A percentile compares a stretch with the other conserved stretches of the same genome.
Evolutionary conservation across 2,329 filamentous ascomycete genomes (phyloP).

Genomic region (Sporothrix inflata): DNA sequence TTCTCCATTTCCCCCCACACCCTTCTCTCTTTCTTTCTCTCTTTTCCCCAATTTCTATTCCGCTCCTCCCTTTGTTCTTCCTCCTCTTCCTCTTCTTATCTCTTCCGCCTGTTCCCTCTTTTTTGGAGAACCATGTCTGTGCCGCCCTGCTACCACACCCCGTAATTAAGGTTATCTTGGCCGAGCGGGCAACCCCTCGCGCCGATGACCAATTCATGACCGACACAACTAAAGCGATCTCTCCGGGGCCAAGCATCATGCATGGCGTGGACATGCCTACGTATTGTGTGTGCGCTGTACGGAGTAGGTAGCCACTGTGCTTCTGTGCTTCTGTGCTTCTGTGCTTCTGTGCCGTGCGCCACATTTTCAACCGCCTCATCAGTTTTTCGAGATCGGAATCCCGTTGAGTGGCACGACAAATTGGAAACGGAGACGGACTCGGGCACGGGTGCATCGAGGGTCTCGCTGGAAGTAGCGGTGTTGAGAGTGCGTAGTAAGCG

Average conservation of each 20-base stretch:
- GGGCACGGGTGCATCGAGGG: not conserved
- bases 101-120: no score
- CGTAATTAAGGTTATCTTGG: not conserved
- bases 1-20: no score
- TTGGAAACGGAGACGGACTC: conserved; percentile 16
- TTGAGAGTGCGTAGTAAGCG: not conserved
- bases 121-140: no score
- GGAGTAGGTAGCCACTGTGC: not conserved
- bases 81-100: no score
- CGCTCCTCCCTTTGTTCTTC: no score
- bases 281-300: not conserved
- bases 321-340: not conserved
- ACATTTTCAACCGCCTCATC: no score
- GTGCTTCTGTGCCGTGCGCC: no score
- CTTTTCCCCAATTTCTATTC: no score
- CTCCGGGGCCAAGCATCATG: not conserved
- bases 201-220: not conserved
- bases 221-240: not conserved
- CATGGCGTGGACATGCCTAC: not conserved
- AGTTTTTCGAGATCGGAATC: not conserved
- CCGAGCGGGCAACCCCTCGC: not conserved
- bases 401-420: not conserved
- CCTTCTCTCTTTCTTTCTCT: no score
- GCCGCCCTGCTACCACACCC: no score
- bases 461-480: no score